Evolutionary conservation across 2,329 filamentous ascomycete genomes (phyloP).

Genomic region (Apiospora sp.): DNA sequence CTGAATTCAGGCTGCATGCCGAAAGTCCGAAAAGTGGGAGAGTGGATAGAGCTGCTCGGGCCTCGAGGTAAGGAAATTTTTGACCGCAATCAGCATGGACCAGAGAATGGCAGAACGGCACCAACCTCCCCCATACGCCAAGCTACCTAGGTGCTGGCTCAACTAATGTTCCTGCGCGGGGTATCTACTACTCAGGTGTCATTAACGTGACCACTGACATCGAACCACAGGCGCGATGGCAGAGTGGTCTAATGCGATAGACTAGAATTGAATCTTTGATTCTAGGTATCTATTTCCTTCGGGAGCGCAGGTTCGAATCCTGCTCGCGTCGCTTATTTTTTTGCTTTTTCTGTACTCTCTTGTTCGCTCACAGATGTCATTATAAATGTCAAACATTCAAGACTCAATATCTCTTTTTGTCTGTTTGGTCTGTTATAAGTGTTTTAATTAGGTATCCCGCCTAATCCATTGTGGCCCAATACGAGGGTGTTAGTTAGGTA

Average conservation of each 20-base stretch:
- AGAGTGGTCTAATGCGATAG: slow-evolving; percentile 25
- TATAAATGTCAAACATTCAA: too few species aligned
- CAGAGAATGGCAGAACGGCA: neutral
- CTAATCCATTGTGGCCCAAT: too few species aligned
- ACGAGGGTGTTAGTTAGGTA: too few species aligned
- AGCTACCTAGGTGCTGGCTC: neutral
- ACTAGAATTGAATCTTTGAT: slow-evolving; percentile 17
- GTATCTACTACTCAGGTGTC: neutral
- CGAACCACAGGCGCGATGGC: slow-evolving; percentile 10
- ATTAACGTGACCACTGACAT: neutral
- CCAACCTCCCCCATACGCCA: neutral
- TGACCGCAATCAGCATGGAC: neutral
- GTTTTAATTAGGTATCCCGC: too few species aligned
- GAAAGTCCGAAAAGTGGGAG: slow-evolving; percentile 1
- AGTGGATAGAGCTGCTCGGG: neutral
- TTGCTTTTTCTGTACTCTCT: too few species aligned
- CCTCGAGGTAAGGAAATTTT: neutral
- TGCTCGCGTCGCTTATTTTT: slow-evolving; percentile 13
- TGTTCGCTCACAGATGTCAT: too few species aligned
- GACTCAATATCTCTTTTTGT: neutral
- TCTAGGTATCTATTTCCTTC: slow-evolving; percentile 24
- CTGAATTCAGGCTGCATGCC: neutral
- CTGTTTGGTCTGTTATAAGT: too few species aligned
- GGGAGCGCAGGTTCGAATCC: slow-evolving; percentile 25
- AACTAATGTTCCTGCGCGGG: too few species aligned